A percentile compares a stretch with the other conserved stretches of the same genome.
phyloP scores from a whole-genome alignment of 2,329 filamentous ascomycete genomes.

The Neonectria sp. region DNA sequence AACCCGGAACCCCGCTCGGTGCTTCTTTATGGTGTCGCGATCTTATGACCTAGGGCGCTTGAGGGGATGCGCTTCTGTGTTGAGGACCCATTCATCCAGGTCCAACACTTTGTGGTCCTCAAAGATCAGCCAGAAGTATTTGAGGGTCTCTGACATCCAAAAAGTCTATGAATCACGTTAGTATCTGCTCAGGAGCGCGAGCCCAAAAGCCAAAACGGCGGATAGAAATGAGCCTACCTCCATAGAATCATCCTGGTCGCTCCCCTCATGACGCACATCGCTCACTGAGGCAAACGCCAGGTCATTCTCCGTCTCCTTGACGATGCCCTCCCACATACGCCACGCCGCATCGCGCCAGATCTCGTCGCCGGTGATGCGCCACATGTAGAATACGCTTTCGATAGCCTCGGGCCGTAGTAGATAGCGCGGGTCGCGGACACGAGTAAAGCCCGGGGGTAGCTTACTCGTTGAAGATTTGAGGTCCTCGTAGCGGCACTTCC shows the following conservation, averaged over 20 bases:
- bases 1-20: background rate
- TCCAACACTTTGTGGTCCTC: slow-evolving; percentile 74
- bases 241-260: slow-evolving; percentile 70
- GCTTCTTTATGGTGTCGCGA: slow-evolving; percentile 34
- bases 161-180: slow-evolving; percentile 64
- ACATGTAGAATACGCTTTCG: slow-evolving; percentile 67
- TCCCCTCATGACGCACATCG: slow-evolving; percentile 52
- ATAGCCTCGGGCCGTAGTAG: slow-evolving; percentile 66
- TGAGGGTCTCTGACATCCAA: slow-evolving; percentile 83
- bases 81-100: slow-evolving; percentile 79
- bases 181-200: slow-evolving; percentile 2
- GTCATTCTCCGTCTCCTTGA: slow-evolving; percentile 59
- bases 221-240: slow-evolving; percentile 59
- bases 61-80: slow-evolving; percentile 70
- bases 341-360: slow-evolving; percentile 62
- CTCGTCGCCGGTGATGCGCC: slow-evolving; percentile 64
- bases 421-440: slow-evolving; percentile 61
- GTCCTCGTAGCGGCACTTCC: slow-evolving; percentile 55
- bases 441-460: slow-evolving; percentile 71
- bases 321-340: slow-evolving; percentile 63
- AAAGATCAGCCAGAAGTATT: slow-evolving; percentile 84
- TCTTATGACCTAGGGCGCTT: slow-evolving; percentile 49
- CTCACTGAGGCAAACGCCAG: slow-evolving; percentile 60
- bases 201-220: background rate
- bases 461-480: slow-evolving; percentile 41